These are phyloP conservation scores for Cercospora sp. DNA, from an alignment of 2,329 filamentous ascomycete species.

Conservation along the genomic window DNA sequence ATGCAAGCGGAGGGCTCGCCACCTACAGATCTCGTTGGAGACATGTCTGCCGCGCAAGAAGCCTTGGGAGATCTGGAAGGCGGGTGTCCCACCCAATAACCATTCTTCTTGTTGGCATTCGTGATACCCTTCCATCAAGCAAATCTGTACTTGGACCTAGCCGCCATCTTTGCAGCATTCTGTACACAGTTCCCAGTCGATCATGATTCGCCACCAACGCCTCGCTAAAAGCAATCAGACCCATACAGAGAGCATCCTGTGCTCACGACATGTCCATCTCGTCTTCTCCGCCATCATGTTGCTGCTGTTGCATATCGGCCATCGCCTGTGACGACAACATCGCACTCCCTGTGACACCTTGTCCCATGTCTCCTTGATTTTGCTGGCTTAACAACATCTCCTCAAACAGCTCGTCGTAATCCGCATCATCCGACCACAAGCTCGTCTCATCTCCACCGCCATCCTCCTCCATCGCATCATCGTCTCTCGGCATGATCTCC, in stretches of 20 bases:
- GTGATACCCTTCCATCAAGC: slow-evolving; percentile 31
- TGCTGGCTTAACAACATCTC: slow-evolving; percentile 58
- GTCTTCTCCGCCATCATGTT: slow-evolving; percentile 37
- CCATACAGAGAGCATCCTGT: background rate
- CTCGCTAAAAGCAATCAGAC: slow-evolving; percentile 29
- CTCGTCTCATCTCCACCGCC: slow-evolving; percentile 31
- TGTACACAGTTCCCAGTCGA: background rate
- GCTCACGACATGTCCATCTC: slow-evolving; percentile 37
- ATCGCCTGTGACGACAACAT: slow-evolving; percentile 3
- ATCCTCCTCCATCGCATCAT: slow-evolving; percentile 20
- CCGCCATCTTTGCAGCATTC: background rate
- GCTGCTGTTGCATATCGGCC: slow-evolving; percentile 23
- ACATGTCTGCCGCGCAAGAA: slow-evolving; percentile 81
- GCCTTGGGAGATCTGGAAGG: slow-evolving; percentile 56
- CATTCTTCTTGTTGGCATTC: slow-evolving; percentile 20
- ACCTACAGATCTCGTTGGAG: slow-evolving; percentile 85
- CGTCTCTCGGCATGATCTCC: slow-evolving; percentile 42
- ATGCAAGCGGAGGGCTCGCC: slow-evolving; percentile 97
- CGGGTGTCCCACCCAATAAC: slow-evolving; percentile 64
- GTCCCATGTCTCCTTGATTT: slow-evolving; percentile 3
- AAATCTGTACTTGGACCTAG: slow-evolving; percentile 6
- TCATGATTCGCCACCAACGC: slow-evolving; percentile 26
- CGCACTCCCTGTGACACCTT: slow-evolving; percentile 5
- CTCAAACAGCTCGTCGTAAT: slow-evolving; percentile 64
- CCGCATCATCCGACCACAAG: slow-evolving; percentile 58